Base-by-base conservation (phyloP, 1,139 yeast species). In the Magnusiomyces ingens region DNA sequence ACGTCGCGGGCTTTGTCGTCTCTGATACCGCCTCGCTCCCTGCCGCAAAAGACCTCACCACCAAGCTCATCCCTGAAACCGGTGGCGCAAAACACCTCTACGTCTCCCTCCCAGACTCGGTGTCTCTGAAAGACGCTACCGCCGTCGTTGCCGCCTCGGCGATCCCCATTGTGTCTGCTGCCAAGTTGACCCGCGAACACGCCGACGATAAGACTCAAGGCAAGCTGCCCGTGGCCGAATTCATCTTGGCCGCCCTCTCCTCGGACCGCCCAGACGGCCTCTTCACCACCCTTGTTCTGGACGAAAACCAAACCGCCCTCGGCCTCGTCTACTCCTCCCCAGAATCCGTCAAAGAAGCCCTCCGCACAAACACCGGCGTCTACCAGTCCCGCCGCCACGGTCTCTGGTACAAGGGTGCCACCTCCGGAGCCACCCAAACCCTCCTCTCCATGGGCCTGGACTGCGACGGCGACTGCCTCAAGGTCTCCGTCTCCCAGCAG, bases 391-490 rank as follows among this genome's bases (percentile, higher is more conserved):
- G 99, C 62, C 83, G 84, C 60, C 84, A 85, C 57, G 89, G 94
- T 22, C 77, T 93, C 56, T 93, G 99, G 99, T 87, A 85, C 70
- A 93, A 93, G 70, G 99, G 99, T 41, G 86, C 86, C 55, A 87
- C 96, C 3, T 85, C 95, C 37, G 99, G 99, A 11, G 96, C 96
- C 51, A 88, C 95, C 1, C 99, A 93, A 71, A 76, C 75, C 60
- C 75, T 93, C 52, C 62, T 85, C 29, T 71, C 75, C 46, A 68
- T 93, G 55, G 84, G 81, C 52, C 71, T 80, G 59, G 99, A 94
- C 70, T 93, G 99, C 69, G 99, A 93, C 70, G 82, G 86, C 48
- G 99, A 93, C 67, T 88, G 95, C 58, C 73, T 93, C 62, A 85
- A 86, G 71, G 88, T 90, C 65, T 78, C 84, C 29, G 99, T 93